phyloP scores from a whole-genome alignment of 371 early-diverging fungal genomes.

The Rhizoclosmatium hyalinum region DNA sequence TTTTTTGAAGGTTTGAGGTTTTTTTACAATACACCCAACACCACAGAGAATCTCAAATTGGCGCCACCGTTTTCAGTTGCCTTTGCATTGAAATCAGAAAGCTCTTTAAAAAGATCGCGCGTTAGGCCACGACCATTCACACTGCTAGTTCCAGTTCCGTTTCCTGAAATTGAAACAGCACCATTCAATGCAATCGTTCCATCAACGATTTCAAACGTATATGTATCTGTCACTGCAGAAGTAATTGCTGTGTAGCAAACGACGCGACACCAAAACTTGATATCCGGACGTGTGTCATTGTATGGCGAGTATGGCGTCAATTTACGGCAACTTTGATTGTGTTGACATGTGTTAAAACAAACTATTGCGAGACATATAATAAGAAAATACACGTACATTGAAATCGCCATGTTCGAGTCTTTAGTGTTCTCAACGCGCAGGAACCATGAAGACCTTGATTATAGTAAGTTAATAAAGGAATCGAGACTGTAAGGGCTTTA shows the following conservation, averaged over 20 bases:
- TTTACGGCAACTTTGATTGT: conserved; percentile 12
- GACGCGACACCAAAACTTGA: conserved; percentile 24
- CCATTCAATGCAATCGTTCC: conserved; percentile 2
- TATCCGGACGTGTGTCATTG: conserved; percentile 11
- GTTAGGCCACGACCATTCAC: not conserved
- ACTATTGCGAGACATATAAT: not conserved
- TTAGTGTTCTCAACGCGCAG: conserved; percentile 1
- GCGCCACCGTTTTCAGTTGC: not conserved
- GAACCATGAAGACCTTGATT: conserved; percentile 8
- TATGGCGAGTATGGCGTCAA: conserved; percentile 20
- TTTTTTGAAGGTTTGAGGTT: not conserved
- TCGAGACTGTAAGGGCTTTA: not conserved
- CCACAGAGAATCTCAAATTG: conserved; percentile 7
- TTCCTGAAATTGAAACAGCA: not conserved
- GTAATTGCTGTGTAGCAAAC: conserved; percentile 2
- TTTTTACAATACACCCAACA: conserved; percentile 18
- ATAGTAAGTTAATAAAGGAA: not conserved
- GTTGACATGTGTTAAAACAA: not conserved
- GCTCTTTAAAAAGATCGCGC: not conserved
- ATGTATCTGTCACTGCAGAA: conserved; percentile 18
- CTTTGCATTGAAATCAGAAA: not conserved
- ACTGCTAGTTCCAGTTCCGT: not conserved
- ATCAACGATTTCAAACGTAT: conserved; percentile 16
- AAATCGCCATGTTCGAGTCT: not conserved
- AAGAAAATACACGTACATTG: conserved; percentile 5